Evolutionary conservation across 2,329 filamentous ascomycete genomes (phyloP).

Genomic region (Botrytis byssoidea): DNA sequence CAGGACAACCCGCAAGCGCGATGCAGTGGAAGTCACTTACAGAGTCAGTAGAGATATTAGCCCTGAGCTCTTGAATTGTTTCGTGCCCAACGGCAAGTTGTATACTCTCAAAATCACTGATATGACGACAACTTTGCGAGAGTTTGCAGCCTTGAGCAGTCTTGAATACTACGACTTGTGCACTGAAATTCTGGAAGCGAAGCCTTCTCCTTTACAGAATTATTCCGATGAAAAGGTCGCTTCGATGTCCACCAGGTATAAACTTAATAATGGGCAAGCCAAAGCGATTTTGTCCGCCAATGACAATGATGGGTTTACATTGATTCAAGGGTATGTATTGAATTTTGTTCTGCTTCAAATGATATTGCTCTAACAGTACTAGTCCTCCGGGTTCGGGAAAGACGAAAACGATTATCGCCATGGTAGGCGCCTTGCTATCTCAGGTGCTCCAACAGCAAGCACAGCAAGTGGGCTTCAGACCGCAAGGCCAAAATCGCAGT

Average conservation of each 20-base stretch:
- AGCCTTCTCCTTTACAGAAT: slow-evolving; percentile 81
- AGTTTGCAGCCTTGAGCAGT: slow-evolving; percentile 88
- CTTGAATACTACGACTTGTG: slow-evolving; percentile 95
- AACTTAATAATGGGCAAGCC: slow-evolving; percentile 84
- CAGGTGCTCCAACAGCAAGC: slow-evolving; percentile 42
- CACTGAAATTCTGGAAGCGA: slow-evolving; percentile 84
- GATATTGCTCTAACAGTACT: slow-evolving; percentile 31
- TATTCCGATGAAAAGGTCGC: slow-evolving; percentile 74
- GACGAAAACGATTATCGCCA: slow-evolving; percentile 95
- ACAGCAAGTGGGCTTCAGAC: slow-evolving; percentile 31
- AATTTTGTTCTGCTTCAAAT: slow-evolving; percentile 15
- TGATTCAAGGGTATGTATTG: slow-evolving; percentile 77
- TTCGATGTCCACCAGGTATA: slow-evolving; percentile 71
- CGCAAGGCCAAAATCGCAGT: slow-evolving; percentile 39
- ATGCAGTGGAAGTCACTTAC: slow-evolving; percentile 79
- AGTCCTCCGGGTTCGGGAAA: slow-evolving; percentile 95
- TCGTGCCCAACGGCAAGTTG: slow-evolving; percentile 69
- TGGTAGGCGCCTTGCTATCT: slow-evolving; percentile 83
- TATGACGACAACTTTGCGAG: slow-evolving; percentile 90
- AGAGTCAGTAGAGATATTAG: slow-evolving; percentile 63
- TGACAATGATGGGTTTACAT: slow-evolving; percentile 94
- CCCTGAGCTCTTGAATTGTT: slow-evolving; percentile 54
- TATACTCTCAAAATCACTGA: slow-evolving; percentile 83
- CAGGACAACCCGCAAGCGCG: slow-evolving; percentile 76
- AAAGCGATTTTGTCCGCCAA: slow-evolving; percentile 88